Evolutionary conservation across 2,329 filamentous ascomycete species (phyloP).

Genomic region (Fusarium marasasianum): DNA sequence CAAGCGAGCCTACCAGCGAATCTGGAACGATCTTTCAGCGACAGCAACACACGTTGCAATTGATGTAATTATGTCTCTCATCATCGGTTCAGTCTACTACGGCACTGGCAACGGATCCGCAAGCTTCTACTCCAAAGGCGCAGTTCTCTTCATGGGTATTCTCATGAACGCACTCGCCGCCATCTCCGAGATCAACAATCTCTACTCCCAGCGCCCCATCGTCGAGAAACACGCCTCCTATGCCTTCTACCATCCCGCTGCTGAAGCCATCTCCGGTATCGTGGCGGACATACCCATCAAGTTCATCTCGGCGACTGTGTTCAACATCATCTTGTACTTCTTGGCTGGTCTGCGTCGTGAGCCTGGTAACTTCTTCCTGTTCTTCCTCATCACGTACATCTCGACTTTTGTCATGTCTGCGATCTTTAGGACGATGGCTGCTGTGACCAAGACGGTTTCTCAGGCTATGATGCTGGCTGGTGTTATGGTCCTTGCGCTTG

Average conservation of each 20-base stretch:
- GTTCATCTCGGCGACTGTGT: constrained; percentile 58
- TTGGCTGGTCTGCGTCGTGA: constrained; percentile 63
- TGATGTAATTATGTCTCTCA: constrained; percentile 65
- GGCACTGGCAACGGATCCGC: constrained; percentile 58
- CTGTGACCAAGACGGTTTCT: constrained; percentile 72
- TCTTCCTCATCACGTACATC: constrained; percentile 74
- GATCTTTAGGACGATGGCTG: constrained; percentile 78
- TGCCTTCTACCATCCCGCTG: constrained; percentile 61
- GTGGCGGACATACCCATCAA: constrained; percentile 67
- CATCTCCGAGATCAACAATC: constrained; percentile 62
- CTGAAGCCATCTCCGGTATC: constrained; percentile 64
- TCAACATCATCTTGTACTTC: constrained; percentile 69
- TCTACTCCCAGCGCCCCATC: constrained; percentile 57
- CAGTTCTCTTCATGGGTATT: constrained; percentile 68
- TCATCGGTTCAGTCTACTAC: constrained; percentile 70
- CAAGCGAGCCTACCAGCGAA: constrained; percentile 60
- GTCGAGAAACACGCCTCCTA: constrained; percentile 61
- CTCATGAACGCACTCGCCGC: constrained; percentile 67
- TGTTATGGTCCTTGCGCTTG: constrained; percentile 65
- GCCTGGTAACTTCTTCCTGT: constrained; percentile 78
- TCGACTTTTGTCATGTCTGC: constrained; percentile 78
- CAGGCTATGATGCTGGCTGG: constrained; percentile 65
- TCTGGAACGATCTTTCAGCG: constrained; percentile 61
- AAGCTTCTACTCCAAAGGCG: constrained; percentile 64
- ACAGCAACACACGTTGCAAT: constrained; percentile 57